Evolutionary conservation across 345 rosid genomes (phyloP), one percentile per base, ranked within the genome.

Genomic region (Barbarea vulgaris): DNA sequence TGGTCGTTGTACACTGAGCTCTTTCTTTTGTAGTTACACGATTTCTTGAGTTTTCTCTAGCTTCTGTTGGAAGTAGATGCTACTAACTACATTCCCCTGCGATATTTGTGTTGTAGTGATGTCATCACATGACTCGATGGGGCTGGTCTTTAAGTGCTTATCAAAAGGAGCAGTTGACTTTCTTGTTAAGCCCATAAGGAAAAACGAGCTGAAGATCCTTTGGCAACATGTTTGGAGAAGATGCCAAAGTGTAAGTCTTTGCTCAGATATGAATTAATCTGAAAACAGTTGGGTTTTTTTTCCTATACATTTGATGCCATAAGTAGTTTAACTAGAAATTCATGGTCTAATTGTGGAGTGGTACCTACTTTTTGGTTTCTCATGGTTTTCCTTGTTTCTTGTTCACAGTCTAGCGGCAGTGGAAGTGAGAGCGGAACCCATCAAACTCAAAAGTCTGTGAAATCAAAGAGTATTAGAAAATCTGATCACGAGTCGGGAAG

Each of bases 211-310:
- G 47, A 87, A 87, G 77, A 91, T 87, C 78, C 89, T 88, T 11
- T 91, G 94, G 94, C 94, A 91, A 81, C 94, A 91, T 82, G 87
- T 88, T 78, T 91, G 97, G 94, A 86, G 92, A 81, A 87, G 97
- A 86, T 88, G 91, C 73, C 92, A 87, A 80, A 87, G 94, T 81
- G 94, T 88, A 83, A 79, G 94, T 84, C 44, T 18, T n/a, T 72
- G 14, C 62, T 72, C 22, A 11, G 15, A 24, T 41, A 7, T 41
- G 34, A 31, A 24, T 62, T 34, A 18, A 41, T 64, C 9, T 57
- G 13, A 14, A 27, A 39, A 10, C 24, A 2, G 66, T 28, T 59
- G 17, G 61, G 5, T 34, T 42, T 28, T 17, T 10, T 50, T 33
- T n/a, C n/a, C 60, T 47, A 18, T 58, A 13, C 4, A 14, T 37